These are phyloP conservation scores for Cladosporium sp. DNA, from an alignment of 2,329 filamentous ascomycete species.

Conservation along the genomic window DNA sequence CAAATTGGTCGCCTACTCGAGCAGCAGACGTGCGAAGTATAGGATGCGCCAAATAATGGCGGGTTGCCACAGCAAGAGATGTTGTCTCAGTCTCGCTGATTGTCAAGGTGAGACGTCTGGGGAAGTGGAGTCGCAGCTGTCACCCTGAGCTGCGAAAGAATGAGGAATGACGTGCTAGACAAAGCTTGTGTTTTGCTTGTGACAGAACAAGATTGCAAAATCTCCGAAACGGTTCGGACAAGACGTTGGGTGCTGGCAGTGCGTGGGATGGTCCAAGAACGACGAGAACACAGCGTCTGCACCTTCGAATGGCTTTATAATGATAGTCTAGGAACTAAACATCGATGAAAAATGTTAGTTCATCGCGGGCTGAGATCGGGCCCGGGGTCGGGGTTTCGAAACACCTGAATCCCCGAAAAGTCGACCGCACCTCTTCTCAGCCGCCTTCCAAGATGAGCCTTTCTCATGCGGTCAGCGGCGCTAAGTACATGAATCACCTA, in stretches of 20 bases:
- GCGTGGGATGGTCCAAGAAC: too few relatives aligned
- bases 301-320: too few relatives aligned
- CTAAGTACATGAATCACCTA: background rate
- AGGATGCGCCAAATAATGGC: background rate
- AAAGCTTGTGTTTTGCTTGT: slow-evolving; percentile 11
- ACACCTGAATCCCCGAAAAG: background rate
- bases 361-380: slow-evolving; percentile 2
- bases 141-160: background rate
- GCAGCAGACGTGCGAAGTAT: background rate
- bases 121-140: slow-evolving; percentile 2
- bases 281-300: too few relatives aligned
- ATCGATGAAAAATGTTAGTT: background rate
- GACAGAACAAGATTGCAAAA: background rate
- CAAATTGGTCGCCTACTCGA: background rate
- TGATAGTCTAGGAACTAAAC: background rate
- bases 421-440: background rate
- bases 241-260: too few relatives aligned
- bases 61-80: slow-evolving; percentile 7
- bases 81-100: background rate
- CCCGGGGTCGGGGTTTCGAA: background rate
- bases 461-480: background rate
- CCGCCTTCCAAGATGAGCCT: background rate
- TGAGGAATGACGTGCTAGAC: slow-evolving; percentile 7
- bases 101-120: background rate
- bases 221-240: background rate